Evolutionary conservation across 2,329 filamentous ascomycete genomes (phyloP).

Genomic region (Neocucurbitaria cava): DNA sequence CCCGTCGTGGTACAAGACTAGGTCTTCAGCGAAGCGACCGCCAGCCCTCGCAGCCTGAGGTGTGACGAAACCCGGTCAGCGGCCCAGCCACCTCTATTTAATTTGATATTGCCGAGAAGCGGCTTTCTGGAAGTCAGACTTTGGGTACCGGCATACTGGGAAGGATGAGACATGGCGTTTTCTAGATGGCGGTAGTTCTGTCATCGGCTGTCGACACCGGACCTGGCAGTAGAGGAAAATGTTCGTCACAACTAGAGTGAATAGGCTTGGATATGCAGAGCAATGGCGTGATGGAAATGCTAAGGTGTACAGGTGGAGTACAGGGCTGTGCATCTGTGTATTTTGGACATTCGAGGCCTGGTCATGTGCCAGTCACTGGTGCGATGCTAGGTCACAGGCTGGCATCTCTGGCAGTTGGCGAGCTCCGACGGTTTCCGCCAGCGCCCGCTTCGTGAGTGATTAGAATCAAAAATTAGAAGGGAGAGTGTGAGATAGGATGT

Average conservation of each 20-base stretch:
- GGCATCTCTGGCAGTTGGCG: not conserved
- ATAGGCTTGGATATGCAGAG: not conserved
- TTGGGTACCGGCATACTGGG: not conserved
- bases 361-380: constrained; percentile 4
- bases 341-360: not conserved
- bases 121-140: not conserved
- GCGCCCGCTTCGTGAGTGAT: not conserved
- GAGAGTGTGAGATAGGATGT: not conserved
- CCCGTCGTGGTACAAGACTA: not conserved
- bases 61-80: not conserved
- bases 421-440: not conserved
- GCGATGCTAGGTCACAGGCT: not conserved
- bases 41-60: constrained; percentile 10
- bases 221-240: not conserved
- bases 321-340: constrained; percentile 6
- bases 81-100: constrained; percentile 4
- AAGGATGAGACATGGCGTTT: constrained; percentile 7
- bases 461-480: not conserved
- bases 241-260: not conserved
- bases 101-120: not conserved
- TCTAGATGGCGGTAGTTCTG: not conserved
- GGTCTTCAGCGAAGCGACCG: constrained; percentile 9
- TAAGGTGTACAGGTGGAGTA: constrained; percentile 1
- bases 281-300: not conserved
- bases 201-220: not conserved